Percentiles rank a stretch among this genome's conserved stretches.
Evolutionary conservation across 805 yeast species (phyloP).

Genomic region (Cyberlindnera mrakii): DNA sequence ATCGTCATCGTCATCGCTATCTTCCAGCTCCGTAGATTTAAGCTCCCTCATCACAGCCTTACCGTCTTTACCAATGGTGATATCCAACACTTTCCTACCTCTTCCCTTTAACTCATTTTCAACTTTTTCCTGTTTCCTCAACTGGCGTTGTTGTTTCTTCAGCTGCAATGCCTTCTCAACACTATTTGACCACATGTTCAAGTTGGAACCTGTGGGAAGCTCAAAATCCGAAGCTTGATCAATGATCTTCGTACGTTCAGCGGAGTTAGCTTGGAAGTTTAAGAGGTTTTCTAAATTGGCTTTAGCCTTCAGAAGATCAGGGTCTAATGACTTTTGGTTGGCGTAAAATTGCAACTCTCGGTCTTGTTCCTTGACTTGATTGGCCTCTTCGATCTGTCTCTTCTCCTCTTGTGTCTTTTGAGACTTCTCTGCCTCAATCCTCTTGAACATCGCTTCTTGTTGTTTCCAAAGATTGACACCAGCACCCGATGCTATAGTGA

Average conservation of each 20-base stretch:
- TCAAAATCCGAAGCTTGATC: constrained; percentile 92
- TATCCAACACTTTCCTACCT: constrained; percentile 67
- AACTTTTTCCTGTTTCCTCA: constrained; percentile 55
- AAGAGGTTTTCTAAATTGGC: constrained; percentile 66
- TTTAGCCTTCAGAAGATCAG: constrained; percentile 64
- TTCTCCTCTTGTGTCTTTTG: constrained; percentile 27
- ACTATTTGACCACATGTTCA: constrained; percentile 75
- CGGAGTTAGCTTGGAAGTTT: constrained; percentile 78
- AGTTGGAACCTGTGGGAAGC: constrained; percentile 42
- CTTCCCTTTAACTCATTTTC: constrained; percentile 62
- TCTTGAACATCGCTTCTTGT: constrained; percentile 58
- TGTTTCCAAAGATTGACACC: constrained; percentile 62
- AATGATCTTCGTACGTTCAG: constrained; percentile 85
- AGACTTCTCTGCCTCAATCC: constrained; percentile 45
- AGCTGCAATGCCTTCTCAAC: constrained; percentile 82
- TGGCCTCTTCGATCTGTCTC: constrained; percentile 29
- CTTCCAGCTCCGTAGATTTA: constrained; percentile 16
- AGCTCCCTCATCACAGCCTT: constrained; percentile 53
- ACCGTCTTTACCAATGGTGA: constrained; percentile 71
- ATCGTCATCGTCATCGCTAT: constrained; percentile 31
- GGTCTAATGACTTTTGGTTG: constrained; percentile 36
- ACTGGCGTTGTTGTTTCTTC: constrained; percentile 75
- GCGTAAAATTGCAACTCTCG: constrained; percentile 40
- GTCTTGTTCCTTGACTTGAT: constrained; percentile 35
- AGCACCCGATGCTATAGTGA: constrained; percentile 52